Evolutionary conservation across 306 rosid species (phyloP).

Genomic region (Lathyrus oleraceus): DNA sequence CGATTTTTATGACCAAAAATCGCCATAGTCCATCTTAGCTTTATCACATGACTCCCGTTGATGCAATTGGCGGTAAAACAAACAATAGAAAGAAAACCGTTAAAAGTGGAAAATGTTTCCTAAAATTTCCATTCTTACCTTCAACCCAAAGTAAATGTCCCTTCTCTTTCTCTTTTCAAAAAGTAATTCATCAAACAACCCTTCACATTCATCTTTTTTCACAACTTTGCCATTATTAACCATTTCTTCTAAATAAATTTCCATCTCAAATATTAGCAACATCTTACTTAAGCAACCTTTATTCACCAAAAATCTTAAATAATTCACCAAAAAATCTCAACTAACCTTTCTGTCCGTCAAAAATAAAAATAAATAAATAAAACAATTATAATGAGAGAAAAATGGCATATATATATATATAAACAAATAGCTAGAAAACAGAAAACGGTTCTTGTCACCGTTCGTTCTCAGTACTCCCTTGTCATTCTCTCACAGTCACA

Average conservation of each 20-base stretch:
- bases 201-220: background rate
- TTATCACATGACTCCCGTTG: background rate
- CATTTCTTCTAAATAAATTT: no score
- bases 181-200: background rate
- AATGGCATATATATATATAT: background rate
- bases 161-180: background rate
- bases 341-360: no score
- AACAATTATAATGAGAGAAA: background rate
- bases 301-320: no score
- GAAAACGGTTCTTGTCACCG: background rate
- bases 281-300: no score
- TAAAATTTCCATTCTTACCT: background rate
- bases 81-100: background rate
- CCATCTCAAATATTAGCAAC: no score
- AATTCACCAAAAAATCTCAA: no score
- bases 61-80: background rate
- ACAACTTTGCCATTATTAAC: background rate
- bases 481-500: background rate
- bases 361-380: no score
- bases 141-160: conserved; percentile 5
- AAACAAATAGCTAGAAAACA: background rate
- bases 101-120: background rate
- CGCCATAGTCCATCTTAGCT: background rate
- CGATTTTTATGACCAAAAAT: background rate
- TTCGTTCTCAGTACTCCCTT: background rate